These are phyloP conservation scores for Lactifluus hygrophoroides DNA, from an alignment of 768 basidiomycete species.

Conservation along the genomic window DNA sequence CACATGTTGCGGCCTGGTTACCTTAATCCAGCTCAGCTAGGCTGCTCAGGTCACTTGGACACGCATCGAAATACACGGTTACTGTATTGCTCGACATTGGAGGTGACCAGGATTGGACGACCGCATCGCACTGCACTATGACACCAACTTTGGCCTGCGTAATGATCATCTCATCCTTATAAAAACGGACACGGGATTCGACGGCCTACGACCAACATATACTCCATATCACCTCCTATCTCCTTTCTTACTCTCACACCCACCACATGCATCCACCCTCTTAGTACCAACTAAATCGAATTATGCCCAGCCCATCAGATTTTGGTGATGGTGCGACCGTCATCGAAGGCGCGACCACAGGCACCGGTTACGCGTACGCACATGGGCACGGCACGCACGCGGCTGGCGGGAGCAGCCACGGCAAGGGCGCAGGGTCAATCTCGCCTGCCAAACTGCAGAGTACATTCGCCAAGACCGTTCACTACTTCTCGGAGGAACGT, in stretches of 20 bases:
- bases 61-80: too few species aligned
- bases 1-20: too few species aligned
- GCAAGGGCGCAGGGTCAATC: neutral
- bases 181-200: too few species aligned
- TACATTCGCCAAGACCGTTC: conserved; percentile 4
- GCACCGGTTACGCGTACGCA: neutral
- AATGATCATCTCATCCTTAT: too few species aligned
- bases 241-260: neutral
- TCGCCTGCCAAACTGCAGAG: neutral
- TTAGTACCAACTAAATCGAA: neutral
- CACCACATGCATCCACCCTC: neutral
- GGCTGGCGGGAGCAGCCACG: neutral
- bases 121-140: too few species aligned
- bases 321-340: conserved; percentile 9
- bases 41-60: too few species aligned
- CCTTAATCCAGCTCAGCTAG: too few species aligned
- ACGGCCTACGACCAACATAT: too few species aligned
- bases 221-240: too few species aligned
- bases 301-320: conserved; percentile 9
- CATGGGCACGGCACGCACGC: neutral
- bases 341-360: neutral
- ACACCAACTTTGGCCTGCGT: neutral
- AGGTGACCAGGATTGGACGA: too few species aligned
- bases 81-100: too few species aligned
- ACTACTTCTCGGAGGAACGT: conserved; percentile 39